phyloP scores from a whole-genome alignment of 106 monocot species.

The Dactylorhiza incarnata region DNA sequence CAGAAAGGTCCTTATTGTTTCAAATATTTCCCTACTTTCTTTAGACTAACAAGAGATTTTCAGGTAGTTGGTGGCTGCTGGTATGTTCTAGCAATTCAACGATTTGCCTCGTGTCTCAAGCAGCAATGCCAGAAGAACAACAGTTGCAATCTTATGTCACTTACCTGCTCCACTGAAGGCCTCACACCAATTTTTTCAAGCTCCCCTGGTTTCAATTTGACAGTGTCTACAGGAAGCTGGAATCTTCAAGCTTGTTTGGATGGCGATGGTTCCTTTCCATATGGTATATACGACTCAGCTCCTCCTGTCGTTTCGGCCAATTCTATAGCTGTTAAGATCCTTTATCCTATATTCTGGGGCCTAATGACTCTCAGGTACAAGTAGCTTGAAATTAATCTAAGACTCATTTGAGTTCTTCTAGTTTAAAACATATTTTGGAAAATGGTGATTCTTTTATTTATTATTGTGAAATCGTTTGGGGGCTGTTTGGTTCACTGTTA shows the following conservation, averaged over 20 bases:
- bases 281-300: conserved; percentile 72
- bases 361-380: conserved; percentile 89
- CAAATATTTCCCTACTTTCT: background rate
- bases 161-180: conserved; percentile 47
- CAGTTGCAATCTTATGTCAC: conserved; percentile 47
- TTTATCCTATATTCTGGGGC: conserved; percentile 96
- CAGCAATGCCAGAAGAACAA: conserved; percentile 52
- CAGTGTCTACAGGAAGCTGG: conserved; percentile 5
- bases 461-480: too few species aligned
- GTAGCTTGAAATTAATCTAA: conserved; percentile 3
- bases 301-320: conserved; percentile 78
- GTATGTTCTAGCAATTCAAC: conserved; percentile 92
- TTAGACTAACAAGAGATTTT: background rate
- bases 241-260: conserved; percentile 44
- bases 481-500: too few species aligned
- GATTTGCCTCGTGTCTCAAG: conserved; percentile 61
- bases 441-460: too few species aligned
- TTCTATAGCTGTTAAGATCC: conserved; percentile 80
- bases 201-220: conserved; percentile 17
- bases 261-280: conserved; percentile 50
- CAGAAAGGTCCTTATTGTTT: background rate
- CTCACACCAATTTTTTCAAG: conserved; percentile 18
- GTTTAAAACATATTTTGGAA: background rate
- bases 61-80: conserved; percentile 93
- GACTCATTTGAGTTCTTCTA: background rate